These are phyloP conservation scores for Sophora flavescens DNA, from an alignment of 306 rosid genomes.

Conservation along the genomic window DNA sequence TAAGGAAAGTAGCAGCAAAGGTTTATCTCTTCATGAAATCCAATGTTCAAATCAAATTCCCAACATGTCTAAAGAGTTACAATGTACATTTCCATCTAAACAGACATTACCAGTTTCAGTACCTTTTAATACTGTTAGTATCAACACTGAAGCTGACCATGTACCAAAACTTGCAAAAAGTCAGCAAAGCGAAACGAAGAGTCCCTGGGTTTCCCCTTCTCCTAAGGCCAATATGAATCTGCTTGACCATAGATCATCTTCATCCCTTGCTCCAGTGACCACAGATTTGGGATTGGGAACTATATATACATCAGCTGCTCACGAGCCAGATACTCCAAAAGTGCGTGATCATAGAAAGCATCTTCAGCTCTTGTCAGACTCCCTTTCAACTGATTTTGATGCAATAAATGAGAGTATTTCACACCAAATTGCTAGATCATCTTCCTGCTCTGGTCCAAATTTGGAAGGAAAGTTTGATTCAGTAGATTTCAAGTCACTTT, in stretches of 20 bases:
- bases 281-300: constrained; percentile 98
- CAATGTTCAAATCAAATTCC: constrained; percentile 50
- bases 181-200: constrained; percentile 46
- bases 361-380: constrained; percentile 59
- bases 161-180: constrained; percentile 44
- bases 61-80: constrained; percentile 48
- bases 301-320: constrained; percentile 59
- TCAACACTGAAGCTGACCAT: constrained; percentile 41
- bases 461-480: constrained; percentile 55
- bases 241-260: constrained; percentile 49
- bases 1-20: constrained; percentile 58
- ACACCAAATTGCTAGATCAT: constrained; percentile 53
- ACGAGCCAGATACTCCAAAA: constrained; percentile 57
- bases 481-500: constrained; percentile 71
- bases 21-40: constrained; percentile 50
- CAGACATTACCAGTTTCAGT: constrained; percentile 48
- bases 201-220: constrained; percentile 46
- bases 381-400: constrained; percentile 62
- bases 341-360: constrained; percentile 49
- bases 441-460: constrained; percentile 56
- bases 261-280: constrained; percentile 67
- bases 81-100: constrained; percentile 49
- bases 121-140: constrained; percentile 48
- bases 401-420: constrained; percentile 51
- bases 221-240: constrained; percentile 41